Conservation (phyloP, 2,329 filamentous ascomycete genomes). For the Passalora sequoiae region DNA sequence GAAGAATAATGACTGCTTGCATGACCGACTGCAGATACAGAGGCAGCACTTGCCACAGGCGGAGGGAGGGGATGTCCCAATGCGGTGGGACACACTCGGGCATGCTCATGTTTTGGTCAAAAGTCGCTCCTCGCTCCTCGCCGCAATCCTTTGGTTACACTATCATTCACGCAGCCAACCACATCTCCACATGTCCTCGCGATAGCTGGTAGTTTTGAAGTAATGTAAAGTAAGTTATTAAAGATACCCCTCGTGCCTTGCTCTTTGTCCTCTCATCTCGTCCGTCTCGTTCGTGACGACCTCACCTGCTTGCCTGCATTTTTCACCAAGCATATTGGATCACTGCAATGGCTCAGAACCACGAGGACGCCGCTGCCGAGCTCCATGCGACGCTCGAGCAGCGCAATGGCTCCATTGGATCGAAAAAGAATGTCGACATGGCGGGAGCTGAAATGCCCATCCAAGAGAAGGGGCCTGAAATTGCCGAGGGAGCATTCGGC, state of each 20-base stretch:
- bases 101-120: no score
- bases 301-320: conserved; percentile 2
- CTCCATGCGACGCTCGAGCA: conserved; percentile 25
- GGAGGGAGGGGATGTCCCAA: no score
- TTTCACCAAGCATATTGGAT: not conserved
- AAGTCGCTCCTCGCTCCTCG: no score
- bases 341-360: conserved; percentile 23
- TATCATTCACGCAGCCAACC: not conserved
- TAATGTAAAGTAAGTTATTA: not conserved
- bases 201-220: not conserved
- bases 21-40: not conserved
- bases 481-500: conserved; percentile 17
- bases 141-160: conserved; percentile 4
- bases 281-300: not conserved
- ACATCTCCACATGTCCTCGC: conserved; percentile 1
- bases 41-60: not conserved
- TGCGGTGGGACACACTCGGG: no score
- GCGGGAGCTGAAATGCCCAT: conserved; percentile 19
- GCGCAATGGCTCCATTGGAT: conserved; percentile 20
- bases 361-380: conserved; percentile 29
- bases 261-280: conserved; percentile 1
- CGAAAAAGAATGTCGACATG: conserved; percentile 17
- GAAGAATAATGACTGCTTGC: not conserved
- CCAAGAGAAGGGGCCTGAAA: conserved; percentile 13
- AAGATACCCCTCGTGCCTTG: not conserved